Percentiles rank a stretch among this genome's conserved stretches.
phyloP scores from a whole-genome alignment of 1,284 basidiomycete species.

The Malassezia pachydermatis region DNA sequence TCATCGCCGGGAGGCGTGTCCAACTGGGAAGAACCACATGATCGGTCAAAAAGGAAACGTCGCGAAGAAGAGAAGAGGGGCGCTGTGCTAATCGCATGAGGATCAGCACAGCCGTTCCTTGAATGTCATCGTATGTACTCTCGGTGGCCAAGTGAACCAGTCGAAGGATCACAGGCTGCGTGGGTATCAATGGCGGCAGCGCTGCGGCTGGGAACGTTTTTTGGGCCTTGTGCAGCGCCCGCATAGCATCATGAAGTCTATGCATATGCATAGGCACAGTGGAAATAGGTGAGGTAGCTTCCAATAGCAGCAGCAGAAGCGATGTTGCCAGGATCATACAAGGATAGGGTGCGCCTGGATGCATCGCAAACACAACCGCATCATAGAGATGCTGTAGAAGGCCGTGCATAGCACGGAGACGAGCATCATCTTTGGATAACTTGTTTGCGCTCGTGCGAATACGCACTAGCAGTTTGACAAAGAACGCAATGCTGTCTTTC shows the following conservation, averaged over 20 bases:
- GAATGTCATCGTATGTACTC: slow-evolving; percentile 37
- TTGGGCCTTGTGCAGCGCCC: slow-evolving; percentile 29
- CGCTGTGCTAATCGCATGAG: slow-evolving; percentile 28
- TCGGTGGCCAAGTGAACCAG: slow-evolving; percentile 27
- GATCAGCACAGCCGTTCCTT: slow-evolving; percentile 24
- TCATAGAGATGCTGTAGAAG: slow-evolving; percentile 24
- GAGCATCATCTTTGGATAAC: slow-evolving; percentile 16
- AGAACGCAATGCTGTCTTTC: slow-evolving; percentile 29
- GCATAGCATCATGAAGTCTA: slow-evolving; percentile 3
- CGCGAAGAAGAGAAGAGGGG: slow-evolving; percentile 10
- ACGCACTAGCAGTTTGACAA: slow-evolving; percentile 35
- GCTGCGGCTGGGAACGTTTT: slow-evolving; percentile 25
- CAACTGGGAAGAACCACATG: slow-evolving; percentile 24
- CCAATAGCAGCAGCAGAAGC: slow-evolving; percentile 29
- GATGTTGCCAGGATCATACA: slow-evolving; percentile 30
- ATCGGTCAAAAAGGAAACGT: slow-evolving; percentile 21
- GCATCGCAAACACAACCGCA: slow-evolving; percentile 22
- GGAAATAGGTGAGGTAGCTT: slow-evolving; percentile 9
- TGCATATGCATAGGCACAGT: neutral
- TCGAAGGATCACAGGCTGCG: slow-evolving; percentile 23
- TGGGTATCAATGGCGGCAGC: slow-evolving; percentile 21
- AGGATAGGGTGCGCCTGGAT: slow-evolving; percentile 40
- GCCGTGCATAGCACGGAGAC: slow-evolving; percentile 17
- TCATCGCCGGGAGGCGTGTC: slow-evolving; percentile 21
- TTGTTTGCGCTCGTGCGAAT: slow-evolving; percentile 32